phyloP scores from a whole-genome alignment of 2,329 filamentous ascomycete genomes.

The Magnaporthiopsis poae region DNA sequence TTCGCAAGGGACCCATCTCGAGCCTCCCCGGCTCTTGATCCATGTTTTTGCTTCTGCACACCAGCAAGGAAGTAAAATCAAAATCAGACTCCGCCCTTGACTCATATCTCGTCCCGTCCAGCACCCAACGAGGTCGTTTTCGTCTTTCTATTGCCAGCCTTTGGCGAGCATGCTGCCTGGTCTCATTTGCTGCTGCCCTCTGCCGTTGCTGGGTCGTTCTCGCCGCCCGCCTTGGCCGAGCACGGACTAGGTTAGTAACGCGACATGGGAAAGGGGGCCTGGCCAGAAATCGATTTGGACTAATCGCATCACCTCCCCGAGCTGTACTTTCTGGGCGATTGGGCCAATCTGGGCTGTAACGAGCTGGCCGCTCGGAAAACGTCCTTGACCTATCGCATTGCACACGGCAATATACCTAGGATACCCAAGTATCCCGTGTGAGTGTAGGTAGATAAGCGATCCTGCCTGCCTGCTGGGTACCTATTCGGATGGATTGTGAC shows the following conservation, averaged over 20 bases:
- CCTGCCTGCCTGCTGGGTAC: too few species aligned
- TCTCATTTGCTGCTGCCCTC: too few species aligned
- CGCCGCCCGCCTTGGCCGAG: not conserved
- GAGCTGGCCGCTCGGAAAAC: too few species aligned
- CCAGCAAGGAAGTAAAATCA: too few species aligned
- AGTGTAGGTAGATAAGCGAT: too few species aligned
- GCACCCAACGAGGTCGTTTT: not conserved
- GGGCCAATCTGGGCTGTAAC: not conserved
- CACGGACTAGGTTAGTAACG: not conserved
- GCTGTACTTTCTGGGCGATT: not conserved
- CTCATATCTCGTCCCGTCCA: not conserved
- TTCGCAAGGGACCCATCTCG: not conserved
- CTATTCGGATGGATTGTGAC: too few species aligned
- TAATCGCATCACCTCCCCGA: not conserved
- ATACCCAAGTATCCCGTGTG: too few species aligned
- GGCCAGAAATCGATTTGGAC: not conserved
- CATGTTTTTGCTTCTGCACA: not conserved
- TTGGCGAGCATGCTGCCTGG: not conserved
- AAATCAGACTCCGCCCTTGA: not conserved
- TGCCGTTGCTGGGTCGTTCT: too few species aligned
- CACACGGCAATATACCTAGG: too few species aligned
- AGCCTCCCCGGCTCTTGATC: not conserved
- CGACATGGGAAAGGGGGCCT: not conserved
- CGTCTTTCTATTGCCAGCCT: not conserved
- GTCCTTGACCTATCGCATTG: too few species aligned